A percentile compares a stretch with the other conserved stretches of the same genome.
These are phyloP conservation scores for Durio zibethinus DNA, from an alignment of 345 rosid genomes.

Conservation along the genomic window DNA sequence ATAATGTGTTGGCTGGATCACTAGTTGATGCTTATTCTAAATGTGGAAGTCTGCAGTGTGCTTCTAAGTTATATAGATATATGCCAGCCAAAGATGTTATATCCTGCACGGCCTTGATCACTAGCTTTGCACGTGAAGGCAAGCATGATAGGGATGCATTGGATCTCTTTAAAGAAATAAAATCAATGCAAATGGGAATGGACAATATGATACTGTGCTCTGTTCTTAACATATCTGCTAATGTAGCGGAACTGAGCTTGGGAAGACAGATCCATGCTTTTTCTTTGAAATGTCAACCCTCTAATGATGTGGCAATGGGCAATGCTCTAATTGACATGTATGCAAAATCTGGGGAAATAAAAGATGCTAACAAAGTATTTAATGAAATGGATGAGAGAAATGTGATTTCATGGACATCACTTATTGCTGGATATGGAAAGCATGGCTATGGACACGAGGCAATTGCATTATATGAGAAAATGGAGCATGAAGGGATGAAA, in stretches of 20 bases:
- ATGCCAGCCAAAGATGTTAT: slow-evolving; percentile 46
- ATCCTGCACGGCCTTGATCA: slow-evolving; percentile 62
- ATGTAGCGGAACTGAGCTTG: slow-evolving; percentile 35
- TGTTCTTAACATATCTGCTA: slow-evolving; percentile 62
- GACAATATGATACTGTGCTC: slow-evolving; percentile 55
- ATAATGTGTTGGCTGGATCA: slow-evolving; percentile 42
- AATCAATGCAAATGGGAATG: slow-evolving; percentile 36
- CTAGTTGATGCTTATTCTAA: slow-evolving; percentile 62
- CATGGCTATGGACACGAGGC: slow-evolving; percentile 57
- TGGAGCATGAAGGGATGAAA: slow-evolving; percentile 50
- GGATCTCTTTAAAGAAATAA: slow-evolving; percentile 52
- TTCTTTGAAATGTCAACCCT: slow-evolving; percentile 37
- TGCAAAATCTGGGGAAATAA: slow-evolving; percentile 65
- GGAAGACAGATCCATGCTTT: slow-evolving; percentile 73
- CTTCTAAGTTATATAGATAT: slow-evolving; percentile 34
- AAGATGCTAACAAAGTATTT: slow-evolving; percentile 51
- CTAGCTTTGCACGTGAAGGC: slow-evolving; percentile 43
- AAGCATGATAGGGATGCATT: slow-evolving; percentile 33
- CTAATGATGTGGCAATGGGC: slow-evolving; percentile 44
- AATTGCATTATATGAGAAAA: slow-evolving; percentile 47
- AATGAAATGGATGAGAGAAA: slow-evolving; percentile 52
- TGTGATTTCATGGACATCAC: slow-evolving; percentile 67
- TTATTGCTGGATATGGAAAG: slow-evolving; percentile 55
- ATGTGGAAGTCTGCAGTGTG: slow-evolving; percentile 48
- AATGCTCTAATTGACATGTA: slow-evolving; percentile 78